Base-by-base conservation (phyloP, 2,329 filamentous ascomycete species). In the Fusarium guadeloupense region DNA sequence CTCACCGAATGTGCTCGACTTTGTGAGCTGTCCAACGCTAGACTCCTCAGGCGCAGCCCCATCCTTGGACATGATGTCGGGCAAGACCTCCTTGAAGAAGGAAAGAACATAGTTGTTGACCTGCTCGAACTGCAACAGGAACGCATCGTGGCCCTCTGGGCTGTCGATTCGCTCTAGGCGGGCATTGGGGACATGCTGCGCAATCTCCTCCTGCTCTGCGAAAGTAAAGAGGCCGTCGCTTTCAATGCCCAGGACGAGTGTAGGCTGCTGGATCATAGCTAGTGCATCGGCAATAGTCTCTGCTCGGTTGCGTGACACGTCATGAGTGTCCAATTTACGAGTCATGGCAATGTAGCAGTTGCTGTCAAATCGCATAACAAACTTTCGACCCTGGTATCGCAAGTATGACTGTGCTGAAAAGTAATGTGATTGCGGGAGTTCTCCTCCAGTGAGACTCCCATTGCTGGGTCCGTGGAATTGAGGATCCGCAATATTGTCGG, bases 301-400 rank as follows among this genome's bases (percentile, higher is more conserved):
- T n/a, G 86, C 78, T 6, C 94, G 89, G 72, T 89, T 86, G 35
- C 93, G 86, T 13, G 93, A 96, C 21, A 99, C 87, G 74, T 99
- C 95, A 76, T 99, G 95, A 0, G 95, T 98, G 74, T 99, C 95
- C 14, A 99, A 85, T 77, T 99, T 99, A 70, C 95, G 90, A 5
- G 95, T 98, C 76, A 99, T 97, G 66, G 95, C 93, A 68, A 99
- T 98, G 79, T 99, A 99, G 79, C 95, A 99, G 76, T 99, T 99
- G 70, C 93, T 92, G 76, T 99, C 95, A 75, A 98, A 99, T 9
- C 95, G 90, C 75, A 91, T 93, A 69, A 98, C 95, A 70, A 99
- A 99, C 76, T 99, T 99, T 69, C 89, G 86, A 51, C 93, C 94
- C 77, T 99, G 95, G 76, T 99, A 99, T 17, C 95, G 90, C 37